These are phyloP conservation scores for Saccharomycopsis capsularis DNA, from an alignment of 805 yeast genomes.

Conservation along the genomic window DNA sequence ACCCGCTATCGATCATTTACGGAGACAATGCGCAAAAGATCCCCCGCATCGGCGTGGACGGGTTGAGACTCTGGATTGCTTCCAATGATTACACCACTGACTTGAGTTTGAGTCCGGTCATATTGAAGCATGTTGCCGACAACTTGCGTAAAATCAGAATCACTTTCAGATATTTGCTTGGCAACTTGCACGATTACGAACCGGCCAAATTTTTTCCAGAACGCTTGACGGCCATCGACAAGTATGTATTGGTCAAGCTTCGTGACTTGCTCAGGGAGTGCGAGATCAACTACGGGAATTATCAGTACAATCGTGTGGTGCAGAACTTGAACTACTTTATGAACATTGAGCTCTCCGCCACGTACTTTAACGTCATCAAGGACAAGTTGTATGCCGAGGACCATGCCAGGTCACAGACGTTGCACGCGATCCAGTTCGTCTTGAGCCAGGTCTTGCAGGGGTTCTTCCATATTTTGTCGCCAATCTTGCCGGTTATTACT, in stretches of 20 bases:
- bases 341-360: slow-evolving; percentile 68
- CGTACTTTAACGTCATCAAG: slow-evolving; percentile 80
- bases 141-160: slow-evolving; percentile 74
- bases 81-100: slow-evolving; percentile 82
- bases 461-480: slow-evolving; percentile 64
- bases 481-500: slow-evolving; percentile 74
- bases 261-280: slow-evolving; percentile 38
- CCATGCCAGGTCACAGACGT: slow-evolving; percentile 45
- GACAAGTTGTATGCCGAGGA: slow-evolving; percentile 77
- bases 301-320: slow-evolving; percentile 64
- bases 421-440: slow-evolving; percentile 52
- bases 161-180: slow-evolving; percentile 73
- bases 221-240: slow-evolving; percentile 46
- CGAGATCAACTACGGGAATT: slow-evolving; percentile 41
- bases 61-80: slow-evolving; percentile 85
- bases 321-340: slow-evolving; percentile 64
- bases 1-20: slow-evolving; percentile 59
- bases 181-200: slow-evolving; percentile 44
- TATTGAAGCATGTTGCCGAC: slow-evolving; percentile 71
- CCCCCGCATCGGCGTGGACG: slow-evolving; percentile 81
- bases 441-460: slow-evolving; percentile 50
- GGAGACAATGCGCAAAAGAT: slow-evolving; percentile 45
- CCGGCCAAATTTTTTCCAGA: not conserved
- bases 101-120: slow-evolving; percentile 63
- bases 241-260: slow-evolving; percentile 52